Conservation (phyloP, 2,329 filamentous ascomycete genomes). For the Macrophomina pseudophaseolina region DNA sequence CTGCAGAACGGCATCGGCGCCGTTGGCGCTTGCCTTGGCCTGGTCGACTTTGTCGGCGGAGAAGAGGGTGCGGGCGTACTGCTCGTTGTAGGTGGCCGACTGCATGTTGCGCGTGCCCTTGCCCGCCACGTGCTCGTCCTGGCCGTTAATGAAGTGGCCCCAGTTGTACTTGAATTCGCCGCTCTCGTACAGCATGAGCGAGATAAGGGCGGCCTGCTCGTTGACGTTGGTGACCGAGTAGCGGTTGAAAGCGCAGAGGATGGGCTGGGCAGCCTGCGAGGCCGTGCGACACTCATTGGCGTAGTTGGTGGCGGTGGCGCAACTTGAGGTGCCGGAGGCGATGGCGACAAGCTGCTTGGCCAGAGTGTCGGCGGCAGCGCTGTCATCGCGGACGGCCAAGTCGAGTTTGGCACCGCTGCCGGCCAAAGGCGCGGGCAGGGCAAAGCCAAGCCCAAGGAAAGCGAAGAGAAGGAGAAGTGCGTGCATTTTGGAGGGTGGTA, state of each 20-base stretch:
- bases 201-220: constrained; percentile 72
- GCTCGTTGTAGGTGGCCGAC: constrained; percentile 58
- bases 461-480: background rate
- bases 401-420: background rate
- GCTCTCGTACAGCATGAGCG: constrained; percentile 74
- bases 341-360: constrained; percentile 55
- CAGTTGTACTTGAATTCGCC: constrained; percentile 72
- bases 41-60: constrained; percentile 38
- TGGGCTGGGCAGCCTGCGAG: constrained; percentile 61
- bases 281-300: constrained; percentile 69
- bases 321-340: constrained; percentile 62
- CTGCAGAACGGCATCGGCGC: constrained; percentile 53
- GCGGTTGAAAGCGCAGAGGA: constrained; percentile 61
- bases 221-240: constrained; percentile 62
- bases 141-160: constrained; percentile 62
- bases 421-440: background rate
- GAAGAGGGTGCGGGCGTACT: constrained; percentile 59
- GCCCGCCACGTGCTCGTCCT: constrained; percentile 53
- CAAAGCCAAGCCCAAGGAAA: background rate
- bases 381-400: background rate
- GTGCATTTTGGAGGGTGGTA: background rate
- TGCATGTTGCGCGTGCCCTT: constrained; percentile 77
- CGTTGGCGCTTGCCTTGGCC: constrained; percentile 36
- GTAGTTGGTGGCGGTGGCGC: constrained; percentile 50
- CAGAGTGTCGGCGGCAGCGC: constrained; percentile 30